These are phyloP conservation scores for Chloris gayana DNA, from an alignment of 176 grass and related monocot species.

Conservation along the genomic window DNA sequence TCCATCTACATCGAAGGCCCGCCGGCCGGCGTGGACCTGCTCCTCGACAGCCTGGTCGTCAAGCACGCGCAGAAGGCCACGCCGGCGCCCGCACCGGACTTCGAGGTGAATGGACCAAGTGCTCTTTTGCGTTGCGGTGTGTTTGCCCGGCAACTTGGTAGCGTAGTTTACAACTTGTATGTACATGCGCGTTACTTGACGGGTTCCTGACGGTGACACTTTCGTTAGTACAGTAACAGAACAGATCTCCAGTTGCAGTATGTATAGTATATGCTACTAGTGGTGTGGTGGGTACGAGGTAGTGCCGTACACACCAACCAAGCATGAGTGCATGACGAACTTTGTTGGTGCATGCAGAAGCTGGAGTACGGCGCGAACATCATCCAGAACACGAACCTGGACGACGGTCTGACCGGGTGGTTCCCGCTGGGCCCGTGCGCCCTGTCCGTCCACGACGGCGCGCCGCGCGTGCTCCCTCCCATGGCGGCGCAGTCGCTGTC, in stretches of 20 bases:
- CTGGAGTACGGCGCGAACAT: conserved; percentile 76
- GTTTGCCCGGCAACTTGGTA: too few relatives aligned
- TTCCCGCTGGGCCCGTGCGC: conserved; percentile 65
- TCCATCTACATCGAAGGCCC: conserved; percentile 83
- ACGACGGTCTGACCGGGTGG: conserved; percentile 67
- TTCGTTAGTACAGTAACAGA: background rate
- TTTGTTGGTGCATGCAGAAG: conserved; percentile 51
- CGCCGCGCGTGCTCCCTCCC: conserved; percentile 61
- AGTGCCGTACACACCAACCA: too few relatives aligned
- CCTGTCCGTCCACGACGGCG: conserved; percentile 55
- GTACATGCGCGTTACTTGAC: conserved; percentile 33
- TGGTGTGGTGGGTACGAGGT: too few relatives aligned
- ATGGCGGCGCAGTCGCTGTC: conserved; percentile 70
- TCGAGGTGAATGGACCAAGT: conserved; percentile 50
- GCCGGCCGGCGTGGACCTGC: conserved; percentile 63
- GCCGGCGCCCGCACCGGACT: conserved; percentile 67
- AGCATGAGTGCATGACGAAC: too few relatives aligned
- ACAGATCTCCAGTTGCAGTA: background rate
- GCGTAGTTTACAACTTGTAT: too few relatives aligned
- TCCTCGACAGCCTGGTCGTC: conserved; percentile 66
- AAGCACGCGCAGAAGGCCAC: conserved; percentile 70
- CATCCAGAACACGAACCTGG: conserved; percentile 69
- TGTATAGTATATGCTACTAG: too few relatives aligned
- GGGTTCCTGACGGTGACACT: conserved; percentile 11
- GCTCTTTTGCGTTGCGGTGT: too few relatives aligned